phyloP scores from a whole-genome alignment of 257 asterid genomes.

The Ballota nigra region DNA sequence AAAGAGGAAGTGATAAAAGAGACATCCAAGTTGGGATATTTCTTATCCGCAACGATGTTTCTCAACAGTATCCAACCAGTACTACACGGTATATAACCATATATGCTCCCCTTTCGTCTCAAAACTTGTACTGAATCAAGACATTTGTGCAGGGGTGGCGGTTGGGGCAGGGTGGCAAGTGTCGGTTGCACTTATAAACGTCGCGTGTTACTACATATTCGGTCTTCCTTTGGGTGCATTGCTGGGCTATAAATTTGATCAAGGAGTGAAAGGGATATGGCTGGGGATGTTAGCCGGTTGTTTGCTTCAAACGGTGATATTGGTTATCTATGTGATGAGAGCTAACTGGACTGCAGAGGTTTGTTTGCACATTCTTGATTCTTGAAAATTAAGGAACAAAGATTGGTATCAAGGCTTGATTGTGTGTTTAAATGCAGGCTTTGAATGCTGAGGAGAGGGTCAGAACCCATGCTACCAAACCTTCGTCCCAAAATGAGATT shows the following conservation, averaged over 20 bases:
- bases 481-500: constrained; percentile 30
- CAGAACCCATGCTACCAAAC: constrained; percentile 22
- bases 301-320: constrained; percentile 58
- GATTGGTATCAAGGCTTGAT: neutral
- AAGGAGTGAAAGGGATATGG: constrained; percentile 81
- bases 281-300: constrained; percentile 72
- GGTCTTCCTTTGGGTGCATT: constrained; percentile 86
- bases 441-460: constrained; percentile 55
- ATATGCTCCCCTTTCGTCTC: neutral
- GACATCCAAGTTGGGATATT: constrained; percentile 61
- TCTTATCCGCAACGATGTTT: constrained; percentile 65
- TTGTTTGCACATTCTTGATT: neutral
- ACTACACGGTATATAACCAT: constrained; percentile 52
- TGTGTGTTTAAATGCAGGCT: constrained; percentile 44
- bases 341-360: constrained; percentile 73
- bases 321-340: constrained; percentile 35
- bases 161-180: constrained; percentile 93
- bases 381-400: neutral
- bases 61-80: constrained; percentile 84
- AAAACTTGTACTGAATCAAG: neutral
- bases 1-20: constrained; percentile 47
- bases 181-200: constrained; percentile 66
- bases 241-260: constrained; percentile 57
- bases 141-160: constrained; percentile 68
- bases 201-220: constrained; percentile 50